Conservation (phyloP, 129 eudicot genomes). For the Logfia minima region DNA sequence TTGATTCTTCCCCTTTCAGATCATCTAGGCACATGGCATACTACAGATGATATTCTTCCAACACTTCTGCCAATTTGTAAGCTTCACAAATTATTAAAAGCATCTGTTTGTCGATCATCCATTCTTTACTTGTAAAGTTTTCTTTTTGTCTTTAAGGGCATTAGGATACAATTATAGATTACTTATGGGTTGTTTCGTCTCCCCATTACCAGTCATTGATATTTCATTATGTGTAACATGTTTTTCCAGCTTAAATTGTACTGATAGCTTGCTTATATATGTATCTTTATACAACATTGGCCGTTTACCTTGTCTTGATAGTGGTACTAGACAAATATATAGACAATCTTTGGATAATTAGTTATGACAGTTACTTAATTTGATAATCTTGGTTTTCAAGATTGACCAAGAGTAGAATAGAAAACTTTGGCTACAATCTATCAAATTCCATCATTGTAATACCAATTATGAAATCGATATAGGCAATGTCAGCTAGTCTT, state of each 20-base stretch:
- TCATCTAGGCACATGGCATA: conserved; percentile 96
- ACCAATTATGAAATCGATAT: neutral
- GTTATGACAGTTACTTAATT: neutral
- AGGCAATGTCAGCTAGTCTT: too few relatives aligned
- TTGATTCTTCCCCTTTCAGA: conserved; percentile 78
- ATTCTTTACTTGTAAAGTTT: conserved; percentile 33
- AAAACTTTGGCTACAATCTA: neutral
- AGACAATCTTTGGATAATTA: neutral
- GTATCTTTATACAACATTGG: neutral
- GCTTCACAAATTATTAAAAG: conserved; percentile 19
- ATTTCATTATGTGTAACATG: conserved; percentile 14
- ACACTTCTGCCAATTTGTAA: conserved; percentile 3
- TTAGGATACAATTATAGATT: conserved; percentile 35
- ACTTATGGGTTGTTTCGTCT: neutral
- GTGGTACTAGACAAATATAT: neutral
- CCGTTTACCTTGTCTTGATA: neutral
- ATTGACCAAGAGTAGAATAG: neutral
- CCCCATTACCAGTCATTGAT: conserved; percentile 22
- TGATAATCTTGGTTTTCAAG: neutral
- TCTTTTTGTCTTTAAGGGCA: conserved; percentile 33
- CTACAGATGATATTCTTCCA: conserved; percentile 46
- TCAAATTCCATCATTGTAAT: neutral
- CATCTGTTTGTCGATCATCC: conserved; percentile 7
- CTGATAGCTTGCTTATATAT: neutral
- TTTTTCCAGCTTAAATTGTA: neutral